Base-by-base conservation (phyloP, 2,329 filamentous ascomycete genomes). In the Cercospora citrullina region DNA sequence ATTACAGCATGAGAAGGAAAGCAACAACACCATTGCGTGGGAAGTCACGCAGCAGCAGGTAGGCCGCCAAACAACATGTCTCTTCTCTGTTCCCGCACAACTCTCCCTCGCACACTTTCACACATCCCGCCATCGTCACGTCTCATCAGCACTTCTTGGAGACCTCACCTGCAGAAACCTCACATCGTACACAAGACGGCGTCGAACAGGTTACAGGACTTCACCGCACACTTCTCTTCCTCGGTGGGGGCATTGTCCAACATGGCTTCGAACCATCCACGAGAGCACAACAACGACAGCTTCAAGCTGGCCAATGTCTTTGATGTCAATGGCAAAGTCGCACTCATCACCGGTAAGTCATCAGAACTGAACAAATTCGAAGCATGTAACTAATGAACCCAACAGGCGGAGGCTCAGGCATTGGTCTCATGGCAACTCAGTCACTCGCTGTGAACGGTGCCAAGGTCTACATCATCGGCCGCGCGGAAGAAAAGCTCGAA, bases 381-480 rank as follows among this genome's bases (percentile, higher is more conserved):
- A 18, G 33, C 2, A 58, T 36, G n/a, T 3, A n/a, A 42, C 65
- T 67, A 18, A 68, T 48, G 16, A 10, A 30, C 14, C 12, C 42
- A 10, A 16, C 31, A 72, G 82, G 82, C 39, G 82, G 81, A 62
- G 82, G 82, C 42, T 80, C 77, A 6, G 82, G 82, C 12, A 84
- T 84, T 68, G 82, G 82, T 23, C 71, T 84, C 66, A 84, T 84
- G 82, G 75, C 79, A 48, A 79, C 79, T 18, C 82, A 84, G 71
- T 79, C 81, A 10, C 77, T 83, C 23, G 80, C 81, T 30, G 66
- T 75, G 59, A 78, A 78, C 67, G 76, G 76, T 2, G 77, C 77
- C 31, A 84, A 84, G 73, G 82, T 84, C 26, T 84, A 84, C 74
- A 83, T 84, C 69, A 78, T 80, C 21, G 82, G 83, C 48, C 79